Base-by-base conservation (phyloP, 768 basidiomycete genomes). In the Xerocomellus dryophilus region DNA sequence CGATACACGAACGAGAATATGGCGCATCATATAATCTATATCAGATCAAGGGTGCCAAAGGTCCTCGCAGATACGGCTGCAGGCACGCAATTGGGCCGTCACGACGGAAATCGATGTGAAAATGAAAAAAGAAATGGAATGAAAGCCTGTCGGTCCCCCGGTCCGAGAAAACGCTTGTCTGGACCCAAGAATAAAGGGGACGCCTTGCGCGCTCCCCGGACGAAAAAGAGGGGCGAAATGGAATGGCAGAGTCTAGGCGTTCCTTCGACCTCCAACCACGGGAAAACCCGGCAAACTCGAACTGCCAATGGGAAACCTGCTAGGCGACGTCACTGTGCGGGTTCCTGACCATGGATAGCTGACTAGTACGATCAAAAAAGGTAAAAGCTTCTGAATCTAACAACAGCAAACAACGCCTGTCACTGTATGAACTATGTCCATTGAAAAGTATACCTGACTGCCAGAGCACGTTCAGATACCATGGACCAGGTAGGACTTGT, bases 31-130 rank as follows among this genome's bases (percentile, higher is more conserved):
- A 55, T 58, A 57, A 64, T 59, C 55, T 54, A 61, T 57, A 70
- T 66, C 50, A 44, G 59, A 66, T 60, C 59, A 45, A 43, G 67
- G 62, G 68, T 71, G 68, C 34, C 68, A 70, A 61, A 49, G 64
- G 70, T 71, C 70, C 63, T 31, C 34, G 52, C 35, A 35, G 21
- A 23, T 14, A 42, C 15, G n/a, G 11, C 15, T 36, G 32, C 12
- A 25, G 36, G 43, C 53, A 54, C 51, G 51, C 50, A 56, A 61
- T 51, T 25, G 23, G 23, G 23, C 23, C 23, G 23, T 4, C 53
- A 43, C 32, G 43, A 52, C 23, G 4, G 42, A 43, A 42, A 61
- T 63, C 56, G 57, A 66, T 61, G 53, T 52, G 51, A 55, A 66
- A 47, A 43, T 20, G 23, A 9, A 25, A 53, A 36, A 53, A 18